Base-by-base conservation (phyloP, 257 asterid genomes). In the Nicotiana tabacum region DNA sequence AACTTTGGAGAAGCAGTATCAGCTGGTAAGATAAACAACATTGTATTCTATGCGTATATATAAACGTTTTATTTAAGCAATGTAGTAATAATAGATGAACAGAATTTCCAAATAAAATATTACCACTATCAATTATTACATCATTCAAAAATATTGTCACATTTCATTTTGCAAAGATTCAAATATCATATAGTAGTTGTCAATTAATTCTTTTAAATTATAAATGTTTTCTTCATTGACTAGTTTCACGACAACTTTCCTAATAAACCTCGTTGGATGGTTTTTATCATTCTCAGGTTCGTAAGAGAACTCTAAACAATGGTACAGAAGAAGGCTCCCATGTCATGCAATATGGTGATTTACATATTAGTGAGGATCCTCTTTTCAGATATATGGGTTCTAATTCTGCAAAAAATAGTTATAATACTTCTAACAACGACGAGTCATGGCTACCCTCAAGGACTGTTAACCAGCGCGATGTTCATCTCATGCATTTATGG, bases 261-360 rank as follows among this genome's bases (percentile, higher is more conserved):
- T 51, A 4, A 51, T 53, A 53, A 11, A 53, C 62, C 32, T 8
- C 5, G 13, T 9, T 61, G 15, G 13, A n/a, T 61, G 57, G 1
- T 1, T 68, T 65, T 66, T 15, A 35, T 68, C 0, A 68, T n/a
- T 83, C 83, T 65, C 86, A 95, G 99, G 97, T 95, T 55, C 92
- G 88, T 88, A 78, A 84, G 78, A 89, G 98, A 84, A 92, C 98
- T 70, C 81, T 91, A 35, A 89, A 86, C 64, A 92, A 85, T 29
- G 88, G 92, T 82, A 82, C 90, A 72, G 88, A 64, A 46, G 85
- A 88, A 77, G 97, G 97, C 8, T 94, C 98, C 85, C 98, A 94
- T 80, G 95, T 94, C 65, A 92, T 93, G 98, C 97, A 93, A 89
- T 94, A 89, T 77, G 97, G 98, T 77, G 96, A 93, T 82, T 35